These are phyloP conservation scores for Globisporangium rhizosaccharum DNA, from an alignment of 352 stramenopile genomes.

Conservation along the genomic window DNA sequence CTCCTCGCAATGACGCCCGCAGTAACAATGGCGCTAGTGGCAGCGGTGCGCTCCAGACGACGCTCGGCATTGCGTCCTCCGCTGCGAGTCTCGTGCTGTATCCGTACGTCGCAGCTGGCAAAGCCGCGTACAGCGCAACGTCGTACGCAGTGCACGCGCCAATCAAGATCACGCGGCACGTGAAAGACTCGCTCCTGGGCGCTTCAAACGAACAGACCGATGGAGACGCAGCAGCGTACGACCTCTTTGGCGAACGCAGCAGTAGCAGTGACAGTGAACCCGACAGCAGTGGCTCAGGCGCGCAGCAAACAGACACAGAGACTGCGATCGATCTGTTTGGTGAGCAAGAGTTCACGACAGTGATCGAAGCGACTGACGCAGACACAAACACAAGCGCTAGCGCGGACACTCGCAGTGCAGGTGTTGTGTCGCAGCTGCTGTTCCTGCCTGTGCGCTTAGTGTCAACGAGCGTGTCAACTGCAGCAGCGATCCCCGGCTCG, in stretches of 20 bases:
- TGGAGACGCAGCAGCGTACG: slow-evolving; percentile 3
- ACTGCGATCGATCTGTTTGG: slow-evolving; percentile 5
- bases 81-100: slow-evolving; percentile 57
- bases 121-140: slow-evolving; percentile 50
- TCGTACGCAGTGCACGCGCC: slow-evolving; percentile 50
- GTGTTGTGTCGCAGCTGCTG: slow-evolving; percentile 48
- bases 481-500: slow-evolving; percentile 39
- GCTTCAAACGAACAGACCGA: not conserved
- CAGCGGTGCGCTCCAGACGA: slow-evolving; percentile 33
- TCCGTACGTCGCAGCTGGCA: slow-evolving; percentile 56
- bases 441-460: slow-evolving; percentile 57
- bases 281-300: not conserved
- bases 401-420: not conserved
- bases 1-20: not conserved
- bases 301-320: not conserved
- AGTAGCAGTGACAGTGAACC: slow-evolving; percentile 13
- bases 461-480: slow-evolving; percentile 50
- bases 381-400: not conserved
- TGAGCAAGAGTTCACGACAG: slow-evolving; percentile 1
- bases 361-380: slow-evolving; percentile 5
- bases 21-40: not conserved
- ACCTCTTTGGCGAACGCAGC: slow-evolving; percentile 49
- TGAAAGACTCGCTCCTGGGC: slow-evolving; percentile 32
- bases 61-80: slow-evolving; percentile 45
- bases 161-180: slow-evolving; percentile 47